Base-by-base conservation (phyloP, 805 yeast genomes). In the Kazachstania kunashirensis region DNA sequence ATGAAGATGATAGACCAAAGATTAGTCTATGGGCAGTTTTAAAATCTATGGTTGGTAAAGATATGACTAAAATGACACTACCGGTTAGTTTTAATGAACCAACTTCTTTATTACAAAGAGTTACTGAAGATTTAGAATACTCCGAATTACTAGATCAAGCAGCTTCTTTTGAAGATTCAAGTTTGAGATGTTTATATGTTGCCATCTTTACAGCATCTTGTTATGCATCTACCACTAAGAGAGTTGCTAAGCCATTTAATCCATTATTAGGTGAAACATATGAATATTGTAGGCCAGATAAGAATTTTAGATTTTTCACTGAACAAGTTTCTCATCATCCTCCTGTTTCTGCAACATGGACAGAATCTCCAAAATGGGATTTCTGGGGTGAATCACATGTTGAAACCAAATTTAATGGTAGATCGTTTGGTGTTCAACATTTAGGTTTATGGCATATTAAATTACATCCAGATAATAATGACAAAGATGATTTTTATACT, bases 311-410 rank as follows among this genome's bases (percentile, higher is more conserved):
- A 55, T 75, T 85, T 55, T 66, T 89, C 46, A 73, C 82, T 11
- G 98, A 89, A 59, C 98, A 89, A 60, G 97, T 92, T 11, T 82
- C 94, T 44, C 97, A 89, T 57, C 97, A 89, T 61, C 98, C 98
- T 4, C 96, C 96, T 0, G 76, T 89, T 40, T 84, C 95, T 48
- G 97, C 97, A 0, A 73, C 92, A 47, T 57, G 72, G 49, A 94
- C 94, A 3, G 94, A 89, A 57, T 72, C 92, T 3, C 73, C 85
- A 3, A 74, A 75, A 44, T 89, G 96, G 96, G 94, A 86, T 44
- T 92, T 88, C 53, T 88, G 77, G 55, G 98, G 98, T 43, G 95
- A 88, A 51, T 79, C 89, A 39, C 79, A 84, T 17, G 96, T 89
- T 27, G 86, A 84, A 47, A 79, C 95, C 10, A 79, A 79, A 48